phyloP scores from a whole-genome alignment of 306 rosid species.

The Casuarina equisetifolia region DNA sequence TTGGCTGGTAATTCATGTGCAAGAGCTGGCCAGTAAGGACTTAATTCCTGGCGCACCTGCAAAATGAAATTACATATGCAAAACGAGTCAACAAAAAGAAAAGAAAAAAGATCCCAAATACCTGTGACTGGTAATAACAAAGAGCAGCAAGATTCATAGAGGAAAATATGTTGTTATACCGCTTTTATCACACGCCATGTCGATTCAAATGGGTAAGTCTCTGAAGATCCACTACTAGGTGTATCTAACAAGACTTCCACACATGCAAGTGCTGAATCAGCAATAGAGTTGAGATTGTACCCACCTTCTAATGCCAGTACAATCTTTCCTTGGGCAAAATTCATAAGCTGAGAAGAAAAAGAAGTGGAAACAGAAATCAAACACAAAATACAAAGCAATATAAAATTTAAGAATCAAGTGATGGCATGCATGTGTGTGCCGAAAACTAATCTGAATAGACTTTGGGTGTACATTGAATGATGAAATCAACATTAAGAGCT shows the following conservation, averaged over 20 bases:
- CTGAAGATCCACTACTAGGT: constrained; percentile 50
- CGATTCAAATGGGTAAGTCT: constrained; percentile 78
- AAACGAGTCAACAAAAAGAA: constrained; percentile 13
- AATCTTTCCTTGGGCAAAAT: constrained; percentile 75
- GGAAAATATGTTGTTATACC: constrained; percentile 44
- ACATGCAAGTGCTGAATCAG: constrained; percentile 80
- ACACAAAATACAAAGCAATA: constrained; percentile 2
- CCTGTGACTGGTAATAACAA: background rate
- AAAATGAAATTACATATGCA: constrained; percentile 24
- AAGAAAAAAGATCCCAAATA: constrained; percentile 12
- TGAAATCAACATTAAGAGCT: background rate
- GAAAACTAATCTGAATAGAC: background rate
- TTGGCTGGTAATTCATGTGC: constrained; percentile 56
- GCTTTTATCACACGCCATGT: constrained; percentile 85
- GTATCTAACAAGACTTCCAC: constrained; percentile 69
- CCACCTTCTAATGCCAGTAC: constrained; percentile 95
- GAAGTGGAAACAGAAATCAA: background rate
- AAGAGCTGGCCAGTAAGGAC: constrained; percentile 82
- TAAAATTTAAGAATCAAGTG: background rate
- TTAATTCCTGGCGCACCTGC: constrained; percentile 71
- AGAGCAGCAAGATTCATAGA: background rate
- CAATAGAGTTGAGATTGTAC: constrained; percentile 81
- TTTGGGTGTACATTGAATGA: background rate
- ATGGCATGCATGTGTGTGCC: background rate
- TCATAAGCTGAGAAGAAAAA: constrained; percentile 64